Base-by-base conservation (phyloP, 441 rosid genomes). In the Populus tomentosa region DNA sequence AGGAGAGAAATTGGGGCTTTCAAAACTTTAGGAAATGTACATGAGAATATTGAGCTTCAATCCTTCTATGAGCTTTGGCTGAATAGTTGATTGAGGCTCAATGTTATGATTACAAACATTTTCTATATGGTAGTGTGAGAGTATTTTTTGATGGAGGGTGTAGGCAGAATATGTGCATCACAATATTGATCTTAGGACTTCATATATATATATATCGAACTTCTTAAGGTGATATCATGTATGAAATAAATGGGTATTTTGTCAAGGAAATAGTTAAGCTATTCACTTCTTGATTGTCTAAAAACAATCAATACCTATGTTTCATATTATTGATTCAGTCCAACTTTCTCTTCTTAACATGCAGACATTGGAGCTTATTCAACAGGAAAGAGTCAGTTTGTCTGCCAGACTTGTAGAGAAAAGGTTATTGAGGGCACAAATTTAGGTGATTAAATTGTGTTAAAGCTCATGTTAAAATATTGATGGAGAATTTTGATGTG, bases 331-430 rank as follows among this genome's bases (percentile, higher is more conserved):
- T 62, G 24, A 68, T 82, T 70, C 64, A 10, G 62, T 30, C 33
- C 53, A 46, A 24, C 24, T 4, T 42, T 32, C 21, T 56, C 26
- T 69, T 70, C 26, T 75, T 67, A 36, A 70, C 35, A 21, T 62
- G 67, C 80, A 90, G 91, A 82, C 87, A 23, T 11, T 90, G 85
- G 91, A 85, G 85, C 94, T 90, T 75, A 83, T 94, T 78, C 84
- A 84, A 73, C 92, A 87, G 79, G 90, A 92, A 81, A 87, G 84
- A 70, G 78, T 75, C 76, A 87, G 85, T 79, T 67, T 81, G 67
- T 83, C 88, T 75, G 80, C 88, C 63, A 90, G 88, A 81, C 75
- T 90, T 69, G 32, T 35, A 23, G 86, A 76, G 65, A 89, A 86
- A 79, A 84, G 97, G 98, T 92, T 72, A 78, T 38, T 71, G 73